Base-by-base conservation (phyloP, 441 rosid genomes). In the Mallotus japonicus region DNA sequence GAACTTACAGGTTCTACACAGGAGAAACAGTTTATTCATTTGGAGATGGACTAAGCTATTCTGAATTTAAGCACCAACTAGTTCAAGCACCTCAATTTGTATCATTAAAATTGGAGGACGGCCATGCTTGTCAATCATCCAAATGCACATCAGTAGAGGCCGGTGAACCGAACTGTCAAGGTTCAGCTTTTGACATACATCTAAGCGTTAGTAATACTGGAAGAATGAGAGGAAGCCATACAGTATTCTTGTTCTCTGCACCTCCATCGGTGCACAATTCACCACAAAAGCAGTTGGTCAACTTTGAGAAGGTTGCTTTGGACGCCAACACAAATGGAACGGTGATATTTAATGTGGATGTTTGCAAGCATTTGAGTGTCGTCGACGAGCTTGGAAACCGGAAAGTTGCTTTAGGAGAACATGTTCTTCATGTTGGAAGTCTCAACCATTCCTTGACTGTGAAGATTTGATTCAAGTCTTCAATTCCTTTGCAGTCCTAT, bases 1-100 rank as follows among this genome's bases (percentile, higher is more conserved):
- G 98, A 75, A 93, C 84, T 0, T 93, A 93, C 79, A 75, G 98
- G 16, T 93, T 93, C 81, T 93, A 93, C 88, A 86, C 86, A 0
- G 96, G 99, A 7, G 92, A 87, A 78, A 86, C 93, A 0, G 87
- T 92, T 9, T 95, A 85, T 73, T n/a, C 83, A 17, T 95, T 92
- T 57, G 98, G 90, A 47, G 90, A 88, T 75, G 97, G 95, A 16
- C 74, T 90, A 5, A 90, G 89, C 82, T 95, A 90, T 83, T 78
- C 93, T 0, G 9, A 50, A 34, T 69, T 84, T 71, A 78, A 20
- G 66, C 97, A 92, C 44, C 37, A 71, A 34, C 72, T 91, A 58
- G 78, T 85, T 57, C 75, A 75, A 76, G 87, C 93, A 46, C 96
- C 92, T 0, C 47, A 64, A 15, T 16, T 37, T 6, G 84, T 92